phyloP scores from a whole-genome alignment of 75 land plant species.

The Cupressus sempervirens region DNA sequence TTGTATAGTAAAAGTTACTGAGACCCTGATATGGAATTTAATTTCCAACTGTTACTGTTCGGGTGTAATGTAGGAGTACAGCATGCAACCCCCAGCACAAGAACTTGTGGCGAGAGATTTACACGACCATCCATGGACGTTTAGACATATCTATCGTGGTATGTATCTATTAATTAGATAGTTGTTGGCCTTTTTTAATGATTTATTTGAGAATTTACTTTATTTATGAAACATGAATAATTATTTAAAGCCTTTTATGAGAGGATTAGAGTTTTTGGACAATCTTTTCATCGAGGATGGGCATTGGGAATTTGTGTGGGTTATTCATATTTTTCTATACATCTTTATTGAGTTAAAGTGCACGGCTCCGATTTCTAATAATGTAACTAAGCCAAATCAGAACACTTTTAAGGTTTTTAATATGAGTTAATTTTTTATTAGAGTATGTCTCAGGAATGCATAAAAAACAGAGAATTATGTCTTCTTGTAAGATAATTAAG shows the following conservation, averaged over 20 bases:
- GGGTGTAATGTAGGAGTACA: conserved; percentile 44
- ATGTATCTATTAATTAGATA: conserved; percentile 6
- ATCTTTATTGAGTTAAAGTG: not conserved
- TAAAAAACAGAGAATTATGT: not conserved
- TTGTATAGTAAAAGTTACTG: not conserved
- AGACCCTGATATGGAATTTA: not conserved
- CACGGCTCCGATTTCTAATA: not conserved
- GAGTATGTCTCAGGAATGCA: not conserved
- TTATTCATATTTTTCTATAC: not conserved
- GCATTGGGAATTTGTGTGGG: not conserved
- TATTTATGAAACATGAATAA: not conserved
- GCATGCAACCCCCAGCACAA: conserved; percentile 85
- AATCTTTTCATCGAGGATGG: not conserved
- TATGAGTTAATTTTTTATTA: not conserved
- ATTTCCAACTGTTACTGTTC: not conserved
- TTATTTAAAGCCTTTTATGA: not conserved
- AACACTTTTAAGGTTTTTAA: not conserved
- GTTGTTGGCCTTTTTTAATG: not conserved
- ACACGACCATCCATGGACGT: conserved; percentile 83
- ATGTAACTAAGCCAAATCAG: not conserved
- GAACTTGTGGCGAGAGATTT: conserved; percentile 82
- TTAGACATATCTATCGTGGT: conserved; percentile 92
- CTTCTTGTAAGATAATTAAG: not conserved
- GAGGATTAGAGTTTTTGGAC: not conserved
- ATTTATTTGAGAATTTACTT: not conserved